Conservation (phyloP, 164 flowering plant genomes). For the Magnolia changhungtana region DNA sequence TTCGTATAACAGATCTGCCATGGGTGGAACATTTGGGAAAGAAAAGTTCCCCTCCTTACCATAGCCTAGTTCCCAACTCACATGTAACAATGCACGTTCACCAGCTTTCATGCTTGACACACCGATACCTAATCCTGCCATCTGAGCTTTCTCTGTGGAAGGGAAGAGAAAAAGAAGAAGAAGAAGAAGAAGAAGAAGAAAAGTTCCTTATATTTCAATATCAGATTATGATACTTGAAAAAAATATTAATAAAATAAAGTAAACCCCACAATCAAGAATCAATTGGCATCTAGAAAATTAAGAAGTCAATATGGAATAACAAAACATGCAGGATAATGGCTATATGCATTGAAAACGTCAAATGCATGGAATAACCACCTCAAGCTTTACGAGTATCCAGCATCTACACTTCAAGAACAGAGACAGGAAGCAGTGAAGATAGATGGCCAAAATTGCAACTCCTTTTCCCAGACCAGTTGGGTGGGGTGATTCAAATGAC, state of each 20-base stretch:
- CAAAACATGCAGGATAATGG: neutral
- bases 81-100: slow-evolving; percentile 79
- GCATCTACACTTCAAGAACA: neutral
- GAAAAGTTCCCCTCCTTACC: slow-evolving; percentile 97
- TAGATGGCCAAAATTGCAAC: neutral
- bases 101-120: slow-evolving; percentile 85
- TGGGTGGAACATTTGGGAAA: slow-evolving; percentile 97
- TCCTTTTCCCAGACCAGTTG: neutral
- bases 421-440: neutral
- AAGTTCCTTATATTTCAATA: neutral
- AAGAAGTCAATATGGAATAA: neutral
- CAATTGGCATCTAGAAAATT: neutral
- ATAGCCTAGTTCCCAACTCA: slow-evolving; percentile 92
- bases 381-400: neutral
- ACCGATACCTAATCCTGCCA: slow-evolving; percentile 84
- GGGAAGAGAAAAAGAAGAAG: slow-evolving; percentile 1
- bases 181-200: neutral
- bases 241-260: no score
- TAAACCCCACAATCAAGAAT: neutral
- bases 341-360: neutral
- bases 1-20: slow-evolving; percentile 86
- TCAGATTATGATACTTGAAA: neutral
- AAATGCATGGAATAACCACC: neutral
- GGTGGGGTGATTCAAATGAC: neutral
- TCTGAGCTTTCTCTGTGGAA: slow-evolving; percentile 72